Percentiles rank a stretch among this genome's conserved stretches.
phyloP scores from a whole-genome alignment of 2,329 filamentous ascomycete species.

The Cordyceps fumosorosea region DNA sequence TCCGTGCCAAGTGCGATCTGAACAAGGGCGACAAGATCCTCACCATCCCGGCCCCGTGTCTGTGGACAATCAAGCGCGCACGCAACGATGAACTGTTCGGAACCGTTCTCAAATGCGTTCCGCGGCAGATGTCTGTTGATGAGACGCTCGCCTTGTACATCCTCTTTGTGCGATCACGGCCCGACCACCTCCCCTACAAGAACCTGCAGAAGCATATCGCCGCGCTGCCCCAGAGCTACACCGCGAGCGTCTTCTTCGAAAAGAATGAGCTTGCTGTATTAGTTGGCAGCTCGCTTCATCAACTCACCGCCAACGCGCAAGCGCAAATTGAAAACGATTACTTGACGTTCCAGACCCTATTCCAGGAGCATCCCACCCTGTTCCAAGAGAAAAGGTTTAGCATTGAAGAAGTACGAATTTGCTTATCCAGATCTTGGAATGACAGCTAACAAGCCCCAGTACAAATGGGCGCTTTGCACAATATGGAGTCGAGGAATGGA shows the following conservation, averaged over 20 bases:
- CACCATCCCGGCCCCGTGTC: conserved; percentile 24
- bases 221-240: conserved; percentile 26
- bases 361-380: conserved; percentile 21
- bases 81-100: conserved; percentile 26
- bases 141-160: conserved; percentile 27
- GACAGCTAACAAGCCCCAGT: conserved; percentile 17
- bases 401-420: conserved; percentile 23
- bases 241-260: conserved; percentile 28
- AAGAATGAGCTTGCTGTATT: conserved; percentile 28
- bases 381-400: conserved; percentile 27
- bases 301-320: conserved; percentile 26
- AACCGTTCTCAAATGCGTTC: conserved; percentile 22
- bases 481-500: conserved; percentile 27
- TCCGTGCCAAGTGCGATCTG: conserved; percentile 23
- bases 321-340: conserved; percentile 25
- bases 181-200: conserved; percentile 24
- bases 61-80: conserved; percentile 28
- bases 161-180: conserved; percentile 27
- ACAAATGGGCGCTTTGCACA: conserved; percentile 28
- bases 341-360: background rate
- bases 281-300: conserved; percentile 26
- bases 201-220: conserved; percentile 21
- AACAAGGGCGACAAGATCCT: conserved; percentile 28
- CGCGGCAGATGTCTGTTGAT: conserved; percentile 25
- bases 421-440: background rate